Base-by-base conservation (phyloP, 2,329 filamentous ascomycete species). In the Dactylonectria estremocensis region DNA sequence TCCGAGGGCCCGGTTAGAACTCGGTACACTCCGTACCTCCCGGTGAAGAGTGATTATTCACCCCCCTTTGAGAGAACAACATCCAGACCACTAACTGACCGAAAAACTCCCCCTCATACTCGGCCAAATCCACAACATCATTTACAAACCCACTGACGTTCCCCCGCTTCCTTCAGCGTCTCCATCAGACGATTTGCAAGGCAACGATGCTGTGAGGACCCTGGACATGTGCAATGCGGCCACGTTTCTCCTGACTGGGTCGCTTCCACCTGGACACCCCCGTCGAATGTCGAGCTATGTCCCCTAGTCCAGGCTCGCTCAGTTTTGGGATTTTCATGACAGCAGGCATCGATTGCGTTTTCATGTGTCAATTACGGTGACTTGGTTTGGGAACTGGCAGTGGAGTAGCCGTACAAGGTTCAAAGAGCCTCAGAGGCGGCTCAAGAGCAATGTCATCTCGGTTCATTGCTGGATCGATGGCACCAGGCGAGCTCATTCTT, bases 401-500 rank as follows among this genome's bases (percentile, higher is more conserved):
- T 66, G 71, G 65, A 66, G 70, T 59, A 74, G 65, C 61, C 61
- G 70, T 54, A 57, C 48, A 65, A 59, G 63, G 49, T 37, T 62
- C 56, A 64, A 69, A n/a, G 74, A 66, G 71, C 70, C 65, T 58
- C 67, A 70, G 67, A 67, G 62, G 63, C 61, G 62, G 63, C 61
- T 60, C 64, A 66, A 67, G 61, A 65, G 55, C 66, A 57, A 64
- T 49, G 54, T 75, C 71, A 75, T 75, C 59, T 75, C 71, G 66
- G 73, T 67, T 71, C 20, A 55, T 13, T 28, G 50, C 50, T 61
- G 40, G 50, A 52, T 45, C 11, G 14, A 43, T 22, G 28, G 50
- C 61, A 46, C 37, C 53, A 31, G 24, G 16, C 24, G 28, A 45
- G 28, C 52, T 37, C 22, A 48, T 22, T 33, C 20, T 37, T 61